Conservation (phyloP, 2,329 filamentous ascomycete genomes). For the Exophiala sideris region DNA sequence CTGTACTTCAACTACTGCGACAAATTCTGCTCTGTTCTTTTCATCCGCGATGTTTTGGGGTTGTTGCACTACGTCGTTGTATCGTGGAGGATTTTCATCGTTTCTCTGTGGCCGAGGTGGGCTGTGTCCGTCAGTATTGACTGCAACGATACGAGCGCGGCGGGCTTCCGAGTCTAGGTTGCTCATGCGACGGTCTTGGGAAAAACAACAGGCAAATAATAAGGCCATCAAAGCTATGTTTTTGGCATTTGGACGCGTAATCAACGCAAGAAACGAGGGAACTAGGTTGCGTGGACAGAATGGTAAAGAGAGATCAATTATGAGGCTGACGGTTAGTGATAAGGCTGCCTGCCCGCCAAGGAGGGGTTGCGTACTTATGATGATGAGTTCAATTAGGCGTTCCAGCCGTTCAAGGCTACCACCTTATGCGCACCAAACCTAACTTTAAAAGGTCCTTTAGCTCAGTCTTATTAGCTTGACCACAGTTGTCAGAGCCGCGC, state of each 20-base stretch:
- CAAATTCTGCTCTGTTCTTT: slow-evolving; percentile 11
- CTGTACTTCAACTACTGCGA: slow-evolving; percentile 1
- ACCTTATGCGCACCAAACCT: no score
- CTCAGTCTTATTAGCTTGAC: no score
- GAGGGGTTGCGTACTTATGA: no score
- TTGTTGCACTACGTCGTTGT: slow-evolving; percentile 13
- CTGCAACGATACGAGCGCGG: slow-evolving; percentile 19
- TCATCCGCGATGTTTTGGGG: slow-evolving; percentile 14
- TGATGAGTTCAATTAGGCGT: no score
- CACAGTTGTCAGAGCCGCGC: no score
- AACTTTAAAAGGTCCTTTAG: no score
- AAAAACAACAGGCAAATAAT: slow-evolving; percentile 11
- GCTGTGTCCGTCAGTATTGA: slow-evolving; percentile 7
- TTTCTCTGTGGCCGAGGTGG: background rate
- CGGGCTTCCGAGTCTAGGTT: slow-evolving; percentile 16
- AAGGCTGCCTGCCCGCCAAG: slow-evolving; percentile 1
- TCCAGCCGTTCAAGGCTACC: no score
- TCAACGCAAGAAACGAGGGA: background rate
- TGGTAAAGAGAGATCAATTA: background rate
- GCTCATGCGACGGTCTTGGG: slow-evolving; percentile 8
- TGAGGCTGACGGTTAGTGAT: background rate
- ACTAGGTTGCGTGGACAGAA: no score
- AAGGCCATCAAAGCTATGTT: slow-evolving; percentile 4
- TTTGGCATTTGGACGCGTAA: background rate
- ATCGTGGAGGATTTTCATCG: slow-evolving; percentile 18